A percentile compares a stretch with the other conserved stretches of the same genome.
Evolutionary conservation across 306 rosid genomes (phyloP).

Genomic region (Canavalia ensiformis): DNA sequence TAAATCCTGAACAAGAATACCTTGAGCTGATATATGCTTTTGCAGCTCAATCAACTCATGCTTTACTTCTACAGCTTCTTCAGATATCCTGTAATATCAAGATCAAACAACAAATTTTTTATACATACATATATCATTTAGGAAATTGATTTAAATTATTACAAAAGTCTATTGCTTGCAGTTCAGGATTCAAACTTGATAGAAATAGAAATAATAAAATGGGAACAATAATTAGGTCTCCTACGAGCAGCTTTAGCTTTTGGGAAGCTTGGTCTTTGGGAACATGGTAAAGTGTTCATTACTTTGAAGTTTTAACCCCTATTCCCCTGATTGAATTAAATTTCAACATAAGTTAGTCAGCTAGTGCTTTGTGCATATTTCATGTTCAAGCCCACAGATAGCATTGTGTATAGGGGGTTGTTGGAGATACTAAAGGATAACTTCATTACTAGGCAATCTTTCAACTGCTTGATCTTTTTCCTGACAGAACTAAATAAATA

Average conservation of each 20-base stretch:
- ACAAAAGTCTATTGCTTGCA: conserved; percentile 15
- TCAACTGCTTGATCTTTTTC: conserved; percentile 32
- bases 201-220: conserved; percentile 8
- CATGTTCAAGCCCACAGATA: conserved; percentile 19
- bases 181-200: conserved; percentile 25
- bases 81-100: conserved; percentile 79
- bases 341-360: conserved; percentile 6
- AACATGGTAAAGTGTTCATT: conserved; percentile 5
- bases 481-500: conserved; percentile 24
- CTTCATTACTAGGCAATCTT: conserved; percentile 23
- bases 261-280: conserved; percentile 8
- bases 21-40: conserved; percentile 89
- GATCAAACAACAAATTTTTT: conserved; percentile 30
- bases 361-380: conserved; percentile 20
- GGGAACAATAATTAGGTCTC: conserved; percentile 30
- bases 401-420: neutral
- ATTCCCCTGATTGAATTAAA: conserved; percentile 7
- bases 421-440: conserved; percentile 13
- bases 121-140: conserved; percentile 15
- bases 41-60: conserved; percentile 90
- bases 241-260: conserved; percentile 26
- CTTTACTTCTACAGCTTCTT: conserved; percentile 94
- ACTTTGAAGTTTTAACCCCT: neutral
- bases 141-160: conserved; percentile 19
- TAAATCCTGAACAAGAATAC: conserved; percentile 94